Evolutionary conservation across 2,329 filamentous ascomycete species (phyloP).

Genomic region (Fusarium abutilonis): DNA sequence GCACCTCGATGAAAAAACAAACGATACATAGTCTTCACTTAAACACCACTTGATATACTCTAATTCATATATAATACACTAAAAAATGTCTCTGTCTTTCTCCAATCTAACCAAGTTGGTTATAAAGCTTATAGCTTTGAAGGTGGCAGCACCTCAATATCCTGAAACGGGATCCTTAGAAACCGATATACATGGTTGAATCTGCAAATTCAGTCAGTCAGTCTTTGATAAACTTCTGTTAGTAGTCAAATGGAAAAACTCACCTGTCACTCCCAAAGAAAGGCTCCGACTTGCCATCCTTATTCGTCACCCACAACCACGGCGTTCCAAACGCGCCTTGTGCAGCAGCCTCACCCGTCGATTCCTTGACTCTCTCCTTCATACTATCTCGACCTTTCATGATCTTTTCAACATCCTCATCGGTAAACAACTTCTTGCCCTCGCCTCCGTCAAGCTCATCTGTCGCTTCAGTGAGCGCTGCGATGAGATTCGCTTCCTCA

Average conservation of each 20-base stretch:
- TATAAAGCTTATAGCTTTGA: slow-evolving; percentile 49
- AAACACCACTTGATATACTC: no score
- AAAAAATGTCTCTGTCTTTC: no score
- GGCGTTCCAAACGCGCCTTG: slow-evolving; percentile 79
- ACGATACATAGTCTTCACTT: no score
- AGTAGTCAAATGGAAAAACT: slow-evolving; percentile 2
- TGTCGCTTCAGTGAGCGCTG: slow-evolving; percentile 49
- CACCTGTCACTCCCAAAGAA: slow-evolving; percentile 81
- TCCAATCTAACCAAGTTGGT: no score
- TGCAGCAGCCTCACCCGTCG: slow-evolving; percentile 69
- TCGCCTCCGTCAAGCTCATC: slow-evolving; percentile 37
- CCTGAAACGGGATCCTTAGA: slow-evolving; percentile 68
- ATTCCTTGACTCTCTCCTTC: slow-evolving; percentile 59
- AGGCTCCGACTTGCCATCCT: slow-evolving; percentile 67
- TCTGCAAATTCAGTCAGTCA: slow-evolving; percentile 49
- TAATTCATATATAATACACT: no score
- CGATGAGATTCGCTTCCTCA: slow-evolving; percentile 62
- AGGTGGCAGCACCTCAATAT: slow-evolving; percentile 54
- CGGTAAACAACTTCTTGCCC: slow-evolving; percentile 56
- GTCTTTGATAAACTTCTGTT: no score
- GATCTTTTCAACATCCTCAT: slow-evolving; percentile 64
- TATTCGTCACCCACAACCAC: slow-evolving; percentile 75
- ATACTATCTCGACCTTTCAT: slow-evolving; percentile 61
- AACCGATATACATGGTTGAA: slow-evolving; percentile 76
- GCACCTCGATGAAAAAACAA: no score